Percentiles rank a stretch among this genome's conserved stretches.
Evolutionary conservation across 2,329 filamentous ascomycete genomes (phyloP).

Genomic region (Balansia obtecta): DNA sequence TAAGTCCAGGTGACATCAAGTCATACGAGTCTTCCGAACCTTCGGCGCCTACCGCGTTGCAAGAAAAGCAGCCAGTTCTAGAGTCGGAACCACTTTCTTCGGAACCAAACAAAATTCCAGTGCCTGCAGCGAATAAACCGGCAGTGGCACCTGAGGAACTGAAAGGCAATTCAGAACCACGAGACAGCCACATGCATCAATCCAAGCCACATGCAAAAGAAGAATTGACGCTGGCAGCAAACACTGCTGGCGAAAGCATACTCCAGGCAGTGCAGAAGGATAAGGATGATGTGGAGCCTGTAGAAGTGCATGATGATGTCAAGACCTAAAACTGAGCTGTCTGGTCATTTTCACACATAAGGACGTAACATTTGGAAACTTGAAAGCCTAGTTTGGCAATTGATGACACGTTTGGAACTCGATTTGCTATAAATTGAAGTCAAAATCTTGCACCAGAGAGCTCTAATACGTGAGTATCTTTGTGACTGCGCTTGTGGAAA

Average conservation of each 20-base stretch:
- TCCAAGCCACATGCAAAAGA: constrained; percentile 6
- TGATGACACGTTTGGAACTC: not conserved
- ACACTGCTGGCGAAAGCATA: constrained; percentile 32
- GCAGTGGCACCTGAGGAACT: constrained; percentile 3
- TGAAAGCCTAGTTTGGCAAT: not conserved
- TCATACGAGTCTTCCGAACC: constrained; percentile 1
- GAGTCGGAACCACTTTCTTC: not conserved
- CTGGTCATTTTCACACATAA: not conserved
- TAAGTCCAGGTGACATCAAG: constrained; percentile 5
- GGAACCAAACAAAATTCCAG: not conserved
- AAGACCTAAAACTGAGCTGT: constrained; percentile 12
- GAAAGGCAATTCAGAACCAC: not conserved
- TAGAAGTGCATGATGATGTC: constrained; percentile 22
- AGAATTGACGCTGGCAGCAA: constrained; percentile 26
- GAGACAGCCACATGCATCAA: not conserved
- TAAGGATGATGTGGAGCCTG: constrained; percentile 22
- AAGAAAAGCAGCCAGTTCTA: constrained; percentile 2
- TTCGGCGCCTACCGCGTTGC: not conserved
- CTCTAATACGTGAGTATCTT: not conserved
- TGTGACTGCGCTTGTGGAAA: not conserved
- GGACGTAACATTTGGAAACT: not conserved
- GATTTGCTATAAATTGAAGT: not conserved
- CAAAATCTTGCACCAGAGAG: no score
- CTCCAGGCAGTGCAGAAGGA: constrained; percentile 23
- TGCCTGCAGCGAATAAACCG: not conserved